Conservation (phyloP, 768 basidiomycete genomes). For the Clathrus columnatus region DNA sequence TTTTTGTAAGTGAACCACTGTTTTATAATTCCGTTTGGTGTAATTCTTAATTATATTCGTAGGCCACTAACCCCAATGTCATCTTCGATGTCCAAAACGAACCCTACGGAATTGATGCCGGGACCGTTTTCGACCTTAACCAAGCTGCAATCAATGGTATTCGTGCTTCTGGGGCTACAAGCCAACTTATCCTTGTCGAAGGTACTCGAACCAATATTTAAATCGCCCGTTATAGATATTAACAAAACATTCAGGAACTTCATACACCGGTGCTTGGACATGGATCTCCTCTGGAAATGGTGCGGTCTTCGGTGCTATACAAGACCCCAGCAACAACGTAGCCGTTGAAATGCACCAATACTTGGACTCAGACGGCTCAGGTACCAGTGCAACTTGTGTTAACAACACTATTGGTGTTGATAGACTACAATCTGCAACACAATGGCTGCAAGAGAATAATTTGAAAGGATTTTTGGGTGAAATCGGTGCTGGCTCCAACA, state of each 20-base stretch:
- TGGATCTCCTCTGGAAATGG: slow-evolving; percentile 53
- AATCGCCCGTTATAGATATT: background rate
- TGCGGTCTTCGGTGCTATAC: slow-evolving; percentile 40
- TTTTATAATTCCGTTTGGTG: slow-evolving; percentile 11
- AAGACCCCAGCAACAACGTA: slow-evolving; percentile 53
- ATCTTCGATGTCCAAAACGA: slow-evolving; percentile 58
- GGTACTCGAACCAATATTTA: slow-evolving; percentile 28
- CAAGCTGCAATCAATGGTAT: slow-evolving; percentile 64
- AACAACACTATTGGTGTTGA: slow-evolving; percentile 51
- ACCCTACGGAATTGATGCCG: slow-evolving; percentile 49
- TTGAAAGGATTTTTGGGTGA: slow-evolving; percentile 60
- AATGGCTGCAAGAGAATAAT: slow-evolving; percentile 50
- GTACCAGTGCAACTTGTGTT: slow-evolving; percentile 43
- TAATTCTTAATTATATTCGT: background rate
- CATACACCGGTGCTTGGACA: slow-evolving; percentile 19
- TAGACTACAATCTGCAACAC: slow-evolving; percentile 46
- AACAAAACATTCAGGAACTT: background rate
- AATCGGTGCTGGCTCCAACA: slow-evolving; percentile 41
- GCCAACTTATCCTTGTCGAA: slow-evolving; percentile 31
- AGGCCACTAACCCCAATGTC: slow-evolving; percentile 34
- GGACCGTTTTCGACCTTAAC: slow-evolving; percentile 41
- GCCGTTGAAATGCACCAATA: slow-evolving; percentile 68
- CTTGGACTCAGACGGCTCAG: slow-evolving; percentile 54
- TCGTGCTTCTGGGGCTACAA: slow-evolving; percentile 48
- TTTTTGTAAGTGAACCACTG: slow-evolving; percentile 35